phyloP scores from a whole-genome alignment of 176 grass and related monocot species.

The Eragrostis curvula region DNA sequence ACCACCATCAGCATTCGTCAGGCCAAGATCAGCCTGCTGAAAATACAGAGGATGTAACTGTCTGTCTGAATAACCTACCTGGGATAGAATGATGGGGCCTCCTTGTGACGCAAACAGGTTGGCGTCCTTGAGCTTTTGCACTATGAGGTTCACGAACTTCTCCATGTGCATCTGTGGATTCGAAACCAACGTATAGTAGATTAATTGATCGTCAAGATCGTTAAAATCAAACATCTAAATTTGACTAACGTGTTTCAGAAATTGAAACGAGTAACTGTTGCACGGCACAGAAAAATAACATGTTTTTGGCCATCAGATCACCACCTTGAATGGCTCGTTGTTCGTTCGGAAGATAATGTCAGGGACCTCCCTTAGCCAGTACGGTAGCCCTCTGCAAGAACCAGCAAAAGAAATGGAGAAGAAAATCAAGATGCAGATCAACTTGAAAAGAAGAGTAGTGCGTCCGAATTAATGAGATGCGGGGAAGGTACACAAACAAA shows the following conservation, averaged over 20 bases:
- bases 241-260: not conserved
- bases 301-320: not conserved
- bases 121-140: slow-evolving; percentile 73
- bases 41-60: not conserved
- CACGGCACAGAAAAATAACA: not conserved
- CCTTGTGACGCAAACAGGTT: slow-evolving; percentile 84
- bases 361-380: slow-evolving; percentile 81
- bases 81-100: slow-evolving; percentile 86
- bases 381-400: slow-evolving; percentile 76
- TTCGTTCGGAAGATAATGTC: slow-evolving; percentile 74
- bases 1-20: not conserved
- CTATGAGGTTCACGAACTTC: slow-evolving; percentile 60
- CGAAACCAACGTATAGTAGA: too few species aligned
- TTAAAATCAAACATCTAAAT: not conserved
- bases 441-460: too few species aligned
- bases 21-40: not conserved
- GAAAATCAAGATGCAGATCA: not conserved
- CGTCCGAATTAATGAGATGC: slow-evolving; percentile 8
- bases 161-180: slow-evolving; percentile 62
- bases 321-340: slow-evolving; percentile 85
- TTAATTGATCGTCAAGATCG: not conserved
- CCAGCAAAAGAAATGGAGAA: not conserved
- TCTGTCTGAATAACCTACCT: slow-evolving; percentile 51
- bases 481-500: slow-evolving; percentile 43
- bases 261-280: not conserved